These are phyloP conservation scores for Pisolithus thermaeus DNA, from an alignment of 1,284 basidiomycete species.

Conservation along the genomic window DNA sequence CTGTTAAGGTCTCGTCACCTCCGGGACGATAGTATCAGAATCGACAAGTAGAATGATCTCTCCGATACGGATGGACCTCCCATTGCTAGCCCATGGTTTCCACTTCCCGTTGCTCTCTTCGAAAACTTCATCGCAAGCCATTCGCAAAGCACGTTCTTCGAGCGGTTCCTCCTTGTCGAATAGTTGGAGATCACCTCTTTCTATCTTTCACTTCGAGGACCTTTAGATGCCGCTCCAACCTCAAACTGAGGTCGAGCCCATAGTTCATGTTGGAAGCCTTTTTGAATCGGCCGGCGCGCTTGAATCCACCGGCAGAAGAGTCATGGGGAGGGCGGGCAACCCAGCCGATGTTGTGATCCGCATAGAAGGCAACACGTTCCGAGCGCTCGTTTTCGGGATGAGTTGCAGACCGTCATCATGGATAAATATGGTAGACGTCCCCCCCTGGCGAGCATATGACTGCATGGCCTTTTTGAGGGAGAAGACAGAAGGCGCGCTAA, in stretches of 20 bases:
- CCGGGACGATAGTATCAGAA: slow-evolving; percentile 76
- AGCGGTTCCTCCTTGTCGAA: slow-evolving; percentile 26
- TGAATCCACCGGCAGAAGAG: slow-evolving; percentile 55
- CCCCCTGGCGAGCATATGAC: slow-evolving; percentile 77
- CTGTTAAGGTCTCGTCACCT: slow-evolving; percentile 30
- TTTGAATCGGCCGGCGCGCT: slow-evolving; percentile 80
- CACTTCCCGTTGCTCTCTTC: slow-evolving; percentile 47
- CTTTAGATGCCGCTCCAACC: slow-evolving; percentile 65
- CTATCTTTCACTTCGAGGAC: slow-evolving; percentile 45
- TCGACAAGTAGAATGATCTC: slow-evolving; percentile 67
- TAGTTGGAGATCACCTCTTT: slow-evolving; percentile 28
- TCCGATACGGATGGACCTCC: slow-evolving; percentile 49
- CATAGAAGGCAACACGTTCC: slow-evolving; percentile 64
- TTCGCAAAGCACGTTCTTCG: slow-evolving; percentile 54
- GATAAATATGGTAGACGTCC: slow-evolving; percentile 66
- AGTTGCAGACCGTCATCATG: slow-evolving; percentile 72
- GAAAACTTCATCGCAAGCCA: slow-evolving; percentile 61
- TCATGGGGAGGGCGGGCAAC: slow-evolving; percentile 73
- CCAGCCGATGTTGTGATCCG: slow-evolving; percentile 75
- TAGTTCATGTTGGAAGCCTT: slow-evolving; percentile 88
- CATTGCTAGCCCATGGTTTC: slow-evolving; percentile 59
- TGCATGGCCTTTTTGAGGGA: slow-evolving; percentile 80
- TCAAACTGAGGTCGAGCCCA: slow-evolving; percentile 60
- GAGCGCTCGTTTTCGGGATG: slow-evolving; percentile 53
- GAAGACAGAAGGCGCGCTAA: slow-evolving; percentile 66